These are phyloP conservation scores for Ophiostoma montium DNA, from an alignment of 2,329 filamentous ascomycete genomes.

Conservation along the genomic window DNA sequence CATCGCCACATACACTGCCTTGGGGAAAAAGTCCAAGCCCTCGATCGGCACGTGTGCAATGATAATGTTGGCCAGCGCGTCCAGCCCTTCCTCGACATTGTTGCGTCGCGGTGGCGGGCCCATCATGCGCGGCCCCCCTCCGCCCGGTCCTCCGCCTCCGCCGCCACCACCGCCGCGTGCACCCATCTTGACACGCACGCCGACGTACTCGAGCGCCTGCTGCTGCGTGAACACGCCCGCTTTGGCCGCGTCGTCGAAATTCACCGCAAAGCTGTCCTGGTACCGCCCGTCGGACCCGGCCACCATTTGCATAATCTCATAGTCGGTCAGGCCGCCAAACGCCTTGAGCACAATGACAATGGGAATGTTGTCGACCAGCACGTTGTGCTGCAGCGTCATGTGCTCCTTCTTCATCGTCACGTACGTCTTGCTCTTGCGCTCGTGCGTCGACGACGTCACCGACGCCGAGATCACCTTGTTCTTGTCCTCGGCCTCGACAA, in stretches of 20 bases:
- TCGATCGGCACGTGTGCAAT: constrained; percentile 89
- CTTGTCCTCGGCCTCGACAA: constrained; percentile 84
- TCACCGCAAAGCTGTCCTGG: constrained; percentile 88
- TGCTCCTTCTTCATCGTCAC: constrained; percentile 88
- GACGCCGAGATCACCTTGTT: constrained; percentile 91
- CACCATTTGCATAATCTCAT: constrained; percentile 85
- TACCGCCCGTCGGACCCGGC: constrained; percentile 77
- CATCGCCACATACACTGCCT: constrained; percentile 88
- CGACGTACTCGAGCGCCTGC: constrained; percentile 87
- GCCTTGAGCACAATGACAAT: constrained; percentile 90
- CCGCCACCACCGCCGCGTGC: constrained; percentile 34
- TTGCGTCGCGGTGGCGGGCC: constrained; percentile 52
- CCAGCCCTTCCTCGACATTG: constrained; percentile 79
- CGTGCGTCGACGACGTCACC: constrained; percentile 93
- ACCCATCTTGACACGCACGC: constrained; percentile 75
- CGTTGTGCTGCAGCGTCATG: constrained; percentile 83
- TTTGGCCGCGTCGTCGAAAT: constrained; percentile 84
- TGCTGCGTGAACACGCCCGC: constrained; percentile 83
- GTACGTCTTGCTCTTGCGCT: constrained; percentile 95
- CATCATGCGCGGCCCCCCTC: constrained; percentile 34
- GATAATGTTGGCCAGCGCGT: constrained; percentile 82
- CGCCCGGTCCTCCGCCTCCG: constrained; percentile 1
- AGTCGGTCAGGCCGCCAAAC: constrained; percentile 83
- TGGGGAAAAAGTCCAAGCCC: constrained; percentile 89
- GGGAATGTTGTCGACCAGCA: constrained; percentile 83